Base-by-base conservation (phyloP, 352 stramenopile genomes). In the Pythium vanterpoolii region DNA sequence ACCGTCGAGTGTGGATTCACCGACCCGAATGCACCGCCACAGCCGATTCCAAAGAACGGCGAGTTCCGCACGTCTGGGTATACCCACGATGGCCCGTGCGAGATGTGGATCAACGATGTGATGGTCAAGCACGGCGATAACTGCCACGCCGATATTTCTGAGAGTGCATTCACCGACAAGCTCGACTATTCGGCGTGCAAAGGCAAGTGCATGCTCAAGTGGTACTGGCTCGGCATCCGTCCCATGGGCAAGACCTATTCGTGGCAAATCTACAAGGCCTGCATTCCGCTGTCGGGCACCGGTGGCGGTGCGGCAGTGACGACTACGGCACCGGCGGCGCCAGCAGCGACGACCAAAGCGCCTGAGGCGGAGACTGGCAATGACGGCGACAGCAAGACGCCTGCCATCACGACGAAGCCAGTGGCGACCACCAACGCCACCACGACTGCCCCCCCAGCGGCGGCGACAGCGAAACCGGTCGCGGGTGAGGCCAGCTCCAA, bases 181-280 rank as follows among this genome's bases (percentile, higher is more conserved):
- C 56, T 72, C 14, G 57, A 72, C 45, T 72, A 55, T 46, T 57
- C 36, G 8, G 16, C 46, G 18, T 72, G 64, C 56, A 64, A 60
- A 31, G 47, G 47, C 27, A 57, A 52, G 19, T 72, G 64, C 31
- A 64, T 68, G 56, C 64, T 72, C 16, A 52, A 51, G 18, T 68
- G 56, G 42, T 72, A 68, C 64, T 72, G 64, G 64, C 40, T 72
- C 6, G 64, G 42, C n/a, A 56, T 64, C 49, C 58, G 58, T n/a
- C 58, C 58, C 0, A 74, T 75, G 45, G 58, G 44, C 45, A 68
- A 50, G 34, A 67, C 55, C 49, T 79, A 77, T 61, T 85, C 73
- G 60, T 85, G 75, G 75, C 73, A 85, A 62, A 55, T 85, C 18
- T 85, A 85, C 66, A 83, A 85, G 71, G 69, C 71, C 2, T 83